phyloP scores from a whole-genome alignment of 1,139 yeast species.

The Geotrichum macrosporum region DNA sequence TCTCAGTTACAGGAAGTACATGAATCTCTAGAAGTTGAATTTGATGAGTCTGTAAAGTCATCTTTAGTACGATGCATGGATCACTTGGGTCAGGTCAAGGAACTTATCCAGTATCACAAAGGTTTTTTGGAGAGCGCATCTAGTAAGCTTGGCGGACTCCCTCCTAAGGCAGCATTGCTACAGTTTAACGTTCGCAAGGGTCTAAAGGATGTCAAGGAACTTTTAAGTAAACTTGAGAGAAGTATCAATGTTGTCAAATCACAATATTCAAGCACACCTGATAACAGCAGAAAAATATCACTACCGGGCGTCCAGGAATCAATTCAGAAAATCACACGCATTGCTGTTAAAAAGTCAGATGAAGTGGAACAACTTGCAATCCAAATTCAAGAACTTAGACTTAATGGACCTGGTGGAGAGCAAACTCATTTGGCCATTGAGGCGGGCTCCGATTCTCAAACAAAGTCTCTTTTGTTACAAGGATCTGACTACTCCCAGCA shows the following conservation, averaged over 20 bases:
- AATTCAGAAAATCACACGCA: slow-evolving; percentile 9
- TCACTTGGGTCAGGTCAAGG: slow-evolving; percentile 27
- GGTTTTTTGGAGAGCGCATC: slow-evolving; percentile 26
- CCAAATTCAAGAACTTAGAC: slow-evolving; percentile 3
- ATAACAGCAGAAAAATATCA: neutral
- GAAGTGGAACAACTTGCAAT: slow-evolving; percentile 6
- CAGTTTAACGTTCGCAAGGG: slow-evolving; percentile 26
- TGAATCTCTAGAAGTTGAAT: slow-evolving; percentile 9
- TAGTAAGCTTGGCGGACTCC: slow-evolving; percentile 26
- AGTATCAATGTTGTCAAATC: slow-evolving; percentile 7
- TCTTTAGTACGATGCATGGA: slow-evolving; percentile 23
- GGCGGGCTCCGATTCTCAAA: neutral
- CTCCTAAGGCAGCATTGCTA: slow-evolving; percentile 30
- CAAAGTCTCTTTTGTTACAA: neutral
- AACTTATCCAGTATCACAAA: slow-evolving; percentile 23
- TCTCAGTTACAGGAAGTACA: slow-evolving; percentile 13
- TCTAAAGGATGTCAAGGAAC: slow-evolving; percentile 22
- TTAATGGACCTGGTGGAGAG: slow-evolving; percentile 14
- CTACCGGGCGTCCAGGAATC: slow-evolving; percentile 13
- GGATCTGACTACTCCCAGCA: neutral
- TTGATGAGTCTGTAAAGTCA: slow-evolving; percentile 22
- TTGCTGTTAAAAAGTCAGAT: slow-evolving; percentile 2
- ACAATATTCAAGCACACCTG: slow-evolving; percentile 1
- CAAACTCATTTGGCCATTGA: neutral
- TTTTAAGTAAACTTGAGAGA: slow-evolving; percentile 20